Evolutionary conservation across 805 yeast genomes (phyloP).

Genomic region (Wickerhamiella sorbophila): DNA sequence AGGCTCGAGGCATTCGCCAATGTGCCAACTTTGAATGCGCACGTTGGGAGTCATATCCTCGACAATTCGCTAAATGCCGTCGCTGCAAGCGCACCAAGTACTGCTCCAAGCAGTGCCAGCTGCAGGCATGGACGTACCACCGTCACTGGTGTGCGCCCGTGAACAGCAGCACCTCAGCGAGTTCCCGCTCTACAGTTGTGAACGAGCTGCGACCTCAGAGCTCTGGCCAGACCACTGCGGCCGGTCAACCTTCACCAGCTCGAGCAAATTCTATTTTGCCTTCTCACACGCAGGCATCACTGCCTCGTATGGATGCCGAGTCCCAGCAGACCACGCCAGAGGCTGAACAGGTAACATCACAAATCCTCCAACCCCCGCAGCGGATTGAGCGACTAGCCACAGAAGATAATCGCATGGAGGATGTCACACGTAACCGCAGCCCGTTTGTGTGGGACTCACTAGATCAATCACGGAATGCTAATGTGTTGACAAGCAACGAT

Average conservation of each 20-base stretch:
- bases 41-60: constrained; percentile 78
- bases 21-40: constrained; percentile 92
- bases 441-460: background rate
- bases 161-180: constrained; percentile 2
- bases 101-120: constrained; percentile 84
- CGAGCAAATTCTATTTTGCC: background rate
- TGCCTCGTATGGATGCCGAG: background rate
- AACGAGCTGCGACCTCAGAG: background rate
- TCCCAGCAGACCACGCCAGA: background rate
- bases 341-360: background rate
- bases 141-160: constrained; percentile 67
- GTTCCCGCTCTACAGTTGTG: constrained; percentile 1
- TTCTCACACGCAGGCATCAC: background rate
- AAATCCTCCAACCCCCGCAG: background rate
- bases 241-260: background rate
- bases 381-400: background rate
- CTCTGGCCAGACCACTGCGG: background rate
- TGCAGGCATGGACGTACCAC: constrained; percentile 84
- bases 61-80: constrained; percentile 89
- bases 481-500: background rate
- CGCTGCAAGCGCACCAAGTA: constrained; percentile 90
- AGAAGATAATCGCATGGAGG: background rate
- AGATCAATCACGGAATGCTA: background rate
- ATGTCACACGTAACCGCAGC: background rate
- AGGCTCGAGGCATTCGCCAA: constrained; percentile 74